Base-by-base conservation (phyloP, 805 yeast genomes). In the Candida silvicultrix region DNA sequence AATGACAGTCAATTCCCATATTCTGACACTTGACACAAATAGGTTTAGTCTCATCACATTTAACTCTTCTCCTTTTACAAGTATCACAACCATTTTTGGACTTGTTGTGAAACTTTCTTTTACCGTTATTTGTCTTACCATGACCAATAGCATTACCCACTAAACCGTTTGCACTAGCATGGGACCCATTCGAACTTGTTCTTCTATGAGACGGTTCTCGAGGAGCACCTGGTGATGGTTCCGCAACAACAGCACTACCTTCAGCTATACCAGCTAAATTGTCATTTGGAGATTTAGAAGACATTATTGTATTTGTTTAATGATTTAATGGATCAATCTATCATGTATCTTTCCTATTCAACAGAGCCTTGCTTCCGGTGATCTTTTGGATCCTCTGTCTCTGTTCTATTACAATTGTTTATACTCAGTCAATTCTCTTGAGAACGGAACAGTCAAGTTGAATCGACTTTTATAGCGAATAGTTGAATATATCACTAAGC, bases 21-120 rank as follows among this genome's bases (percentile, higher is more conserved):
- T 89, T 82, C 42, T 71, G 66, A 65, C 98, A 90, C 65, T 89
- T 89, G 20, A 69, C 69, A 63, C 98, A 90, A 8, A 70, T 61
- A 1, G 97, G 97, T 49, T 81, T 84, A 1, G 70, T 69, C 63
- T 92, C 97, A 62, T 90, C 97, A 70, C 98, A 90, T 62, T 90
- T 90, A 37, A 92, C 97, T 43, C 97, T 71, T 56, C 98, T 76
- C 52, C 79, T 76, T 60, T 90, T 90, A 66, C 98, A 90, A 2
- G 95, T 86, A 36, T 81, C 77, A 66, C 98, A 90, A 0, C 98
- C 98, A 46, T 80, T 78, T 47, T 95, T 77, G 32, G 95, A 85
- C 65, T 92, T 92, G 49, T 82, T 85, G 62, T 92, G 98, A 58
- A 84, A 92, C 58, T 87, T 85, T 40, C 97, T 74, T 65, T 89